Conservation (phyloP, 306 rosid species). For the Heteromeles arbutifolia region DNA sequence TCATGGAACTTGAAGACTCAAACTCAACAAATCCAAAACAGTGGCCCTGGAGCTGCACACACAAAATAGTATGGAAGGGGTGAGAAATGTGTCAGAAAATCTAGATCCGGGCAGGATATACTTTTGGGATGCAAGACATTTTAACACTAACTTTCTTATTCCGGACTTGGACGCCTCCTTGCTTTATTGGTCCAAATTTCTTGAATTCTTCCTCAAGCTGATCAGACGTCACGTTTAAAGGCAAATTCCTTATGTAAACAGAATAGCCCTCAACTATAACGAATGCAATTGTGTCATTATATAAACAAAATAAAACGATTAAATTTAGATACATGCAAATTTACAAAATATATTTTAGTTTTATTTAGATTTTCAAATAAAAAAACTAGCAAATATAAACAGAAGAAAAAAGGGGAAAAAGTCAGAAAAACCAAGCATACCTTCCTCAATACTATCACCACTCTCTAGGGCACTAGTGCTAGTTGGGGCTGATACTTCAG, state of each 20-base stretch:
- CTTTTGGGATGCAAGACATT: slow-evolving; percentile 1
- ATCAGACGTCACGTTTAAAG: slow-evolving; percentile 41
- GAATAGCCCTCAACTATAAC: slow-evolving; percentile 58
- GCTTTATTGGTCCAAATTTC: slow-evolving; percentile 73
- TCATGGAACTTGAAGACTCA: slow-evolving; percentile 47
- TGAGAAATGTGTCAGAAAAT: slow-evolving; percentile 15
- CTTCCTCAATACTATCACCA: slow-evolving; percentile 47
- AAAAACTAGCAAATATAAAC: neutral
- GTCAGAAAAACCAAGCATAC: slow-evolving; percentile 16
- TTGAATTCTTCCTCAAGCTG: slow-evolving; percentile 55
- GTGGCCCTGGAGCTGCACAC: slow-evolving; percentile 62
- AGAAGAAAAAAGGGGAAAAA: neutral
- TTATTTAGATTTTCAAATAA: neutral
- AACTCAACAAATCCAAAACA: slow-evolving; percentile 85
- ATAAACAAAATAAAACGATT: neutral
- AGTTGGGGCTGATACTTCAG: slow-evolving; percentile 36
- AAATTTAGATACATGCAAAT: neutral
- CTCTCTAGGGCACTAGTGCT: slow-evolving; percentile 30
- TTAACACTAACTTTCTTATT: slow-evolving; percentile 44
- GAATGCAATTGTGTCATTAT: slow-evolving; percentile 18
- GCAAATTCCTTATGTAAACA: slow-evolving; percentile 59
- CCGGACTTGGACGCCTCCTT: slow-evolving; percentile 68
- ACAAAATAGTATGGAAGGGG: slow-evolving; percentile 3
- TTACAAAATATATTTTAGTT: neutral
- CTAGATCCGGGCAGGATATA: neutral